Conservation (phyloP, 2,329 filamentous ascomycete species). For the Aspergillus ochraceus region DNA sequence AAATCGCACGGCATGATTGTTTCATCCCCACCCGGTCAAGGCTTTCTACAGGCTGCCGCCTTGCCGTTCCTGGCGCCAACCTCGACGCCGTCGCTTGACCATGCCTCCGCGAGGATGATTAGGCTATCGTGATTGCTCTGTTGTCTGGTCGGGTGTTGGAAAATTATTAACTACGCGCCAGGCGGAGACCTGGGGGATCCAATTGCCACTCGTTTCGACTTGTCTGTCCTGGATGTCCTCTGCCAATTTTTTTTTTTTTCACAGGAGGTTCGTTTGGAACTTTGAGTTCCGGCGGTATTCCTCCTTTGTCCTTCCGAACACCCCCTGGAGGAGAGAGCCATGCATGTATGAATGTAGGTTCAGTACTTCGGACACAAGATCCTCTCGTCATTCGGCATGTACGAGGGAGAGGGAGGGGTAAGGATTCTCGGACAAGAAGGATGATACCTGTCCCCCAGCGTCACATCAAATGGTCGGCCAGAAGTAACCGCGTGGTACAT, state of each 20-base stretch:
- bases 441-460: not conserved
- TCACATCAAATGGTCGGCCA: slow-evolving; percentile 1
- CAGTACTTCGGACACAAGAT: not conserved
- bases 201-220: not conserved
- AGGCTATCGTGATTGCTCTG: slow-evolving; percentile 2
- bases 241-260: not conserved
- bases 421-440: not conserved
- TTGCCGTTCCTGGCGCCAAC: slow-evolving; percentile 21
- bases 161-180: not conserved
- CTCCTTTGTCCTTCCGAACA: not conserved
- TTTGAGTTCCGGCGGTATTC: not conserved
- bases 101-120: not conserved
- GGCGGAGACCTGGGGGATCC: not conserved
- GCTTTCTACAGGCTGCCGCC: slow-evolving; percentile 19
- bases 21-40: slow-evolving; percentile 19
- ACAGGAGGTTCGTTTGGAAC: not conserved
- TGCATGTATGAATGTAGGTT: not conserved
- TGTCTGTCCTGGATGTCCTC: not conserved
- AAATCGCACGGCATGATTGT: slow-evolving; percentile 10
- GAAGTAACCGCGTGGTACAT: slow-evolving; percentile 8
- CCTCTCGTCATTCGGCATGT: not conserved
- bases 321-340: not conserved
- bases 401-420: not conserved
- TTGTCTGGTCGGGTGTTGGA: not conserved
- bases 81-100: slow-evolving; percentile 7